phyloP scores from a whole-genome alignment of 352 stramenopile genomes.

The Pythium monospermum region DNA sequence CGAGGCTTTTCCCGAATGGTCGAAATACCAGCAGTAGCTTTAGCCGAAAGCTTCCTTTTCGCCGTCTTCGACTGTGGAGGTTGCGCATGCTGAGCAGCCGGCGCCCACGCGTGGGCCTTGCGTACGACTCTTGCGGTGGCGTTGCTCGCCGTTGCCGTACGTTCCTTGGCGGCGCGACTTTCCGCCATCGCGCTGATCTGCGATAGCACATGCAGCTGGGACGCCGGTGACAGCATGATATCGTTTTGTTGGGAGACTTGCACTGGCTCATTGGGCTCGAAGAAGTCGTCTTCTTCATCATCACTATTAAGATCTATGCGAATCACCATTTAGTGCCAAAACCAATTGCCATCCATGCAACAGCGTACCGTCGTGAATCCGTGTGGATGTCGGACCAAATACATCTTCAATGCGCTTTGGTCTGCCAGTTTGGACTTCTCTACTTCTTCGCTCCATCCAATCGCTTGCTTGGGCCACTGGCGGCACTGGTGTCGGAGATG shows the following conservation, averaged over 20 bases:
- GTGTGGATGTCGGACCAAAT: neutral
- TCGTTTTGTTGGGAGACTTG: constrained; percentile 10
- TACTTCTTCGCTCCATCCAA: neutral
- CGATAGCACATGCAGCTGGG: constrained; percentile 67
- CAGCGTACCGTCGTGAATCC: neutral
- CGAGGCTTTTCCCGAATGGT: neutral
- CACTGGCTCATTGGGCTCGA: neutral
- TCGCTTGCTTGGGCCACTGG: no score
- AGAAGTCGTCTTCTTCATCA: neutral
- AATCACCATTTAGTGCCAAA: no score
- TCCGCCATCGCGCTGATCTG: constrained; percentile 73
- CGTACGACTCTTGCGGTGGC: neutral
- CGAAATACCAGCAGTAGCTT: neutral
- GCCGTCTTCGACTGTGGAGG: neutral
- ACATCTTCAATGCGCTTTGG: constrained; percentile 10
- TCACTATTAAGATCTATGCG: neutral
- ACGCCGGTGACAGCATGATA: constrained; percentile 53
- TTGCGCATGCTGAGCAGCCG: neutral
- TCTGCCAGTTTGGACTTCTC: neutral
- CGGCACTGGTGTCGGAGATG: no score
- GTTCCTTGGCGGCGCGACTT: constrained; percentile 13
- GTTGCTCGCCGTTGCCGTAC: neutral
- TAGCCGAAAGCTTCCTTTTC: constrained; percentile 6
- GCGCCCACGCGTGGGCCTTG: constrained; percentile 3
- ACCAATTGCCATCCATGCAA: constrained; percentile 27